phyloP scores from a whole-genome alignment of 345 rosid genomes.

The Corchorus capsularis region DNA sequence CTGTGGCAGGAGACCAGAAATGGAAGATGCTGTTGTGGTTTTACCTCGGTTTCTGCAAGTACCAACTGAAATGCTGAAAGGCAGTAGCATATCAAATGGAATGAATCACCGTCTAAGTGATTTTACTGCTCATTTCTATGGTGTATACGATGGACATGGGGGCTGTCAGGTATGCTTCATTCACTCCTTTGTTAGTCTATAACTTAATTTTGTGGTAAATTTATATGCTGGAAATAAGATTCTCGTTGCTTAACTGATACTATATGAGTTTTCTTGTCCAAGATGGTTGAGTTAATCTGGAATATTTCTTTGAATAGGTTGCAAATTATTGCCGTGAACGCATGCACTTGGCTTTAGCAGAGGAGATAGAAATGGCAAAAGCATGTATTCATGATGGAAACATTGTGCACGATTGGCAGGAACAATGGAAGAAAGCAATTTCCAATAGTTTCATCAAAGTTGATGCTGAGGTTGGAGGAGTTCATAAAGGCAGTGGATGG shows the following conservation, averaged over 20 bases:
- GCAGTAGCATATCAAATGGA: slow-evolving; percentile 23
- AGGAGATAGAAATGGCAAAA: slow-evolving; percentile 54
- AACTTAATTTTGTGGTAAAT: too few species aligned
- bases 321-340: slow-evolving; percentile 66
- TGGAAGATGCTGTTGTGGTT: slow-evolving; percentile 73
- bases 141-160: slow-evolving; percentile 84
- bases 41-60: slow-evolving; percentile 54
- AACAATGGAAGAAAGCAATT: slow-evolving; percentile 61
- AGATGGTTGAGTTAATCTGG: not conserved
- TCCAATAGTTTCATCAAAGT: slow-evolving; percentile 61
- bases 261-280: not conserved
- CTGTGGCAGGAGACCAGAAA: slow-evolving; percentile 72
- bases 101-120: slow-evolving; percentile 28
- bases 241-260: not conserved
- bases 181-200: not conserved
- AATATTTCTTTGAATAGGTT: slow-evolving; percentile 38
- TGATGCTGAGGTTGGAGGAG: slow-evolving; percentile 51
- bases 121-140: slow-evolving; percentile 57
- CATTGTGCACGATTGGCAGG: slow-evolving; percentile 42
- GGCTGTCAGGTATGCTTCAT: slow-evolving; percentile 63
- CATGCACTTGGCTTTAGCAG: slow-evolving; percentile 63
- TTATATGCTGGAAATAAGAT: not conserved
- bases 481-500: not conserved
- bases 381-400: slow-evolving; percentile 31
- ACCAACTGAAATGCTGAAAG: slow-evolving; percentile 35